Percentiles rank a stretch among this genome's conserved stretches.
Evolutionary conservation across 345 rosid genomes (phyloP).

Genomic region (Noccaea caerulescens): DNA sequence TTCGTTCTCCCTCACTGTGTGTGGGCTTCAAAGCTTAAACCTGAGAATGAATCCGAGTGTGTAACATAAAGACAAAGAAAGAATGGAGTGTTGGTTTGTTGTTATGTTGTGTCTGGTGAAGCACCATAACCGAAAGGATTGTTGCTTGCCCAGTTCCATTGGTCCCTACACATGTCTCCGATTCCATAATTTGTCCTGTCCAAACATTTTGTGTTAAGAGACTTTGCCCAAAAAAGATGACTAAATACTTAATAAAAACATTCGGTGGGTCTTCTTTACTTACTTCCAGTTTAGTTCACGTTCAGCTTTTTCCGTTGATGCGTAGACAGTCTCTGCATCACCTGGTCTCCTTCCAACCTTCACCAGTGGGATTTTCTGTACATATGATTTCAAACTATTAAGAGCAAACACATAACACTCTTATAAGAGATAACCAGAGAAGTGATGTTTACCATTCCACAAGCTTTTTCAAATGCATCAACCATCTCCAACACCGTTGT

Average conservation of each 20-base stretch:
- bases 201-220: conserved; percentile 1
- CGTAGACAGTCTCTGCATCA: conserved; percentile 84
- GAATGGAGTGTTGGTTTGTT: conserved; percentile 16
- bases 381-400: neutral
- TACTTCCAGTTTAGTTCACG: conserved; percentile 91
- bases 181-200: conserved; percentile 82
- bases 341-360: conserved; percentile 83
- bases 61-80: conserved; percentile 12
- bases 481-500: conserved; percentile 98
- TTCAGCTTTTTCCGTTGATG: conserved; percentile 88
- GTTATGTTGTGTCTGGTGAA: conserved; percentile 36
- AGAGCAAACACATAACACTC: neutral
- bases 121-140: conserved; percentile 89
- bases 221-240: neutral
- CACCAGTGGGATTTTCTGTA: conserved; percentile 79
- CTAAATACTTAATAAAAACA: neutral
- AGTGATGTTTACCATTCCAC: conserved; percentile 70
- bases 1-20: conserved; percentile 23
- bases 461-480: conserved; percentile 87
- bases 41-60: conserved; percentile 25
- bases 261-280: conserved; percentile 40
- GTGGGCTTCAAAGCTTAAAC: conserved; percentile 29
- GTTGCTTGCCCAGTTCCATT: conserved; percentile 97
- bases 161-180: conserved; percentile 95
- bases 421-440: neutral